A percentile compares a stretch with the other conserved stretches of the same genome.
Conservation (phyloP, 768 basidiomycete species). For the Pulveroboletus sp. region DNA sequence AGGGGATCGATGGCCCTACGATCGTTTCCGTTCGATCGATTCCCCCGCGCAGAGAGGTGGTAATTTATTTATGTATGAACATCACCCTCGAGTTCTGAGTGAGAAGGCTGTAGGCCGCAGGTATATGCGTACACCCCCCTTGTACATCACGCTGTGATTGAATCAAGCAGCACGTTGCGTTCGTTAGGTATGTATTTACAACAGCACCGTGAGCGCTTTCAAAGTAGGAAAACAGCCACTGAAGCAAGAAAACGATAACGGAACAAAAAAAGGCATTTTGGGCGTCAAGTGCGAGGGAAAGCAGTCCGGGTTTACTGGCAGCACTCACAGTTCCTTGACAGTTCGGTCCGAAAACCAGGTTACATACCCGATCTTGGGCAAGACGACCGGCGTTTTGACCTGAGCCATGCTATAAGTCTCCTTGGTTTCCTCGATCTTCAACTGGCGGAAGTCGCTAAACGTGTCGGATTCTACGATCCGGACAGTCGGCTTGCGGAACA, state of each 20-base stretch:
- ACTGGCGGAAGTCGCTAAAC: slow-evolving; percentile 18
- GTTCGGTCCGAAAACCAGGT: slow-evolving; percentile 17
- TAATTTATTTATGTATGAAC: too few relatives aligned
- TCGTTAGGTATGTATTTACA: neutral
- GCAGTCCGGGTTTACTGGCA: too few relatives aligned
- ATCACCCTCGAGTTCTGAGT: too few relatives aligned
- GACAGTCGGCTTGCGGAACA: slow-evolving; percentile 17
- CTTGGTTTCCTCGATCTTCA: slow-evolving; percentile 11
- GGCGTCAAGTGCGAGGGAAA: too few relatives aligned
- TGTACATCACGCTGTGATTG: neutral
- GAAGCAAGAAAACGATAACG: too few relatives aligned
- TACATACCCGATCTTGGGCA: slow-evolving; percentile 3
- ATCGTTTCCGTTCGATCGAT: too few relatives aligned
- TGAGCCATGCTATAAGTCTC: slow-evolving; percentile 2
- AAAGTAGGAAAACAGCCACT: too few relatives aligned
- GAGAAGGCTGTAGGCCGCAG: too few relatives aligned
- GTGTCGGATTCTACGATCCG: slow-evolving; percentile 18
- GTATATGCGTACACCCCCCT: neutral
- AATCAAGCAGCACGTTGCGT: neutral
- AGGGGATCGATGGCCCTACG: neutral
- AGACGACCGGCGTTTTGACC: slow-evolving; percentile 19
- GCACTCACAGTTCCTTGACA: slow-evolving; percentile 7
- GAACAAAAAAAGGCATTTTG: neutral
- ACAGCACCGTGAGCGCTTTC: neutral
- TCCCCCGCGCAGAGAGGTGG: too few relatives aligned